Evolutionary conservation across 2,329 filamentous ascomycete species (phyloP).

Genomic region (Phyllosticta citriasiana): DNA sequence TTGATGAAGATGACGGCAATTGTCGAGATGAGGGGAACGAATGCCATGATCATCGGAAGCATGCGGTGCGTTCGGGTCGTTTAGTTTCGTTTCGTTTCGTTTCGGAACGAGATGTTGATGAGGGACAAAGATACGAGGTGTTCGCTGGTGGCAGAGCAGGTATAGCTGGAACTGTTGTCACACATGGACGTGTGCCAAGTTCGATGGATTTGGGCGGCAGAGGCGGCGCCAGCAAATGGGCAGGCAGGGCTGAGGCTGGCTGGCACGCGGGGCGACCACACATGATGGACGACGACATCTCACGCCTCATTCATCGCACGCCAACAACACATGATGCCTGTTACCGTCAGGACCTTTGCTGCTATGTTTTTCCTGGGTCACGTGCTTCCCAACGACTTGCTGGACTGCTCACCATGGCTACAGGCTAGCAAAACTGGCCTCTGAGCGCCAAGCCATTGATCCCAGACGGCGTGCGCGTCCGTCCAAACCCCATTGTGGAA

Average conservation of each 20-base stretch:
- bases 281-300: neutral
- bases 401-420: too few relatives aligned
- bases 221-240: neutral
- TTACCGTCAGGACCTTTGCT: neutral
- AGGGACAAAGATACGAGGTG: neutral
- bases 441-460: too few relatives aligned
- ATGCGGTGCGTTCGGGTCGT: constrained; percentile 14
- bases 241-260: neutral
- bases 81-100: neutral
- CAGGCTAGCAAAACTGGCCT: too few relatives aligned
- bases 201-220: neutral
- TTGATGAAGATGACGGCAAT: constrained; percentile 12
- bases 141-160: neutral
- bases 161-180: neutral
- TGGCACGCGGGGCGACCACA: neutral
- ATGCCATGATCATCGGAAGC: constrained; percentile 5
- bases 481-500: too few relatives aligned
- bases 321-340: neutral
- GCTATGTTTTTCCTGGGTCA: neutral
- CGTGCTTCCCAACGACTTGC: neutral
- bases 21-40: constrained; percentile 9
- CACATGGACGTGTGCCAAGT: neutral
- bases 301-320: neutral
- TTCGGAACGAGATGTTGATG: neutral
- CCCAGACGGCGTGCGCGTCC: too few relatives aligned